Evolutionary conservation across 2,329 filamentous ascomycete species (phyloP).

Genomic region (Immersiporthe knoxdaviesiana): DNA sequence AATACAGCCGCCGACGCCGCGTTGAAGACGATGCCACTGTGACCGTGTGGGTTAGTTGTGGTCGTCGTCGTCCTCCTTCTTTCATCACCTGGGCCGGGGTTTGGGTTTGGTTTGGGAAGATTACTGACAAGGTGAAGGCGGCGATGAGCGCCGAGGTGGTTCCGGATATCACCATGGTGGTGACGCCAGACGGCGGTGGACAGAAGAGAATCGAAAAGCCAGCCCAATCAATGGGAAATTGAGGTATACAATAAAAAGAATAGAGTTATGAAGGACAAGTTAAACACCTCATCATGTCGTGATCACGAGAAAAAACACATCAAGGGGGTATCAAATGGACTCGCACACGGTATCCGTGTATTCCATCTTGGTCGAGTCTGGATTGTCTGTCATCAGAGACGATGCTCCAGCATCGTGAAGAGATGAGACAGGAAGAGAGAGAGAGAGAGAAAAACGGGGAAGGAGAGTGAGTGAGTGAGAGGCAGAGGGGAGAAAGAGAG

Average conservation of each 20-base stretch:
- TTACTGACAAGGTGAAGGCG: constrained; percentile 58
- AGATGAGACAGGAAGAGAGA: constrained; percentile 11
- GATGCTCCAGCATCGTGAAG: not conserved
- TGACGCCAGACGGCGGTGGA: constrained; percentile 35
- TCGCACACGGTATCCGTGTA: constrained; percentile 14
- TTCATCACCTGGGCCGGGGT: not conserved
- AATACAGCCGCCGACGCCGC: constrained; percentile 52
- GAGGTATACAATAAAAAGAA: constrained; percentile 37
- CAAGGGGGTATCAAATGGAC: constrained; percentile 35
- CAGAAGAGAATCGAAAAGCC: constrained; percentile 38
- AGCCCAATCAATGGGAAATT: constrained; percentile 53
- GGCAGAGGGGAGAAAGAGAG: not conserved
- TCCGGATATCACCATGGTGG: constrained; percentile 50
- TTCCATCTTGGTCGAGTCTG: constrained; percentile 10
- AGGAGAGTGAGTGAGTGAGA: not conserved
- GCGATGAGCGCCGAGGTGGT: constrained; percentile 54
- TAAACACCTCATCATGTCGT: constrained; percentile 35
- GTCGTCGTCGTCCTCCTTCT: not conserved
- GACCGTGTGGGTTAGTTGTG: constrained; percentile 26
- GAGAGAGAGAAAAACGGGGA: not conserved
- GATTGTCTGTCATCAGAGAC: constrained; percentile 5
- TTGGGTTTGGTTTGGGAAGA: not conserved
- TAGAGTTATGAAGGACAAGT: constrained; percentile 37
- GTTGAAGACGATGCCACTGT: constrained; percentile 57
- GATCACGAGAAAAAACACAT: constrained; percentile 10